Evolutionary conservation across 257 asterid species (phyloP), one percentile per base, ranked within the genome.

Genomic region (Nyctanthes arbortristis): DNA sequence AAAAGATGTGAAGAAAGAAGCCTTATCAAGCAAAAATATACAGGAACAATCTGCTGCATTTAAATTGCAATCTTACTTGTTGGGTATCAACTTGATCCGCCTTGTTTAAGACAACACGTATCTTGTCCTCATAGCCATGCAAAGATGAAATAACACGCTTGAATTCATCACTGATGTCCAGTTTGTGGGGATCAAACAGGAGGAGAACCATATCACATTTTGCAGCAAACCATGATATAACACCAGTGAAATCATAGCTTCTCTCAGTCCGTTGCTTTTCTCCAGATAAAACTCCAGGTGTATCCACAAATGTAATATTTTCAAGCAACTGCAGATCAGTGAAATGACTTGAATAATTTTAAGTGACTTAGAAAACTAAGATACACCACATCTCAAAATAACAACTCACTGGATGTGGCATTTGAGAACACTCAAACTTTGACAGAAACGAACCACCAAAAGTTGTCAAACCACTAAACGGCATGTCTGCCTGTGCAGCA

Each of bases 21-120:
- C 2, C 37, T 49, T 27, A 32, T 0, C 30, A 20, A n/a, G 34
- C 54, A 66, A 59, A 13, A 56, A 69, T 31, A 29, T 49, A 71
- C 67, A 49, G 13, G 58, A 12, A 34, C 61, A 45, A 69, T 68
- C 77, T 37, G 25, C 28, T 16, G 28, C 28, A 8, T 22, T 52
- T 30, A 52, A 52, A 52, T 61, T 25, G 20, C 5, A 12, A 5
- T 28, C 84, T 75, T 76, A 79, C 99, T 89, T 93, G 96, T 45
- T 93, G 99, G 0, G 97, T 93, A 66, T 91, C 99, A 40, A 93
- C 93, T 86, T 93, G 99, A 74, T 93, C 97, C 43, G 99, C 96
- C 77, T 93, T 93, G 77, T 93, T 93, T 67, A 93, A 74, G 63
- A 93, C 96, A 37, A 93, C 96, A 29, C 97, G 96, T 52, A 93